Evolutionary conservation across 768 basidiomycete species (phyloP).

Genomic region (Peribolospora baueri): DNA sequence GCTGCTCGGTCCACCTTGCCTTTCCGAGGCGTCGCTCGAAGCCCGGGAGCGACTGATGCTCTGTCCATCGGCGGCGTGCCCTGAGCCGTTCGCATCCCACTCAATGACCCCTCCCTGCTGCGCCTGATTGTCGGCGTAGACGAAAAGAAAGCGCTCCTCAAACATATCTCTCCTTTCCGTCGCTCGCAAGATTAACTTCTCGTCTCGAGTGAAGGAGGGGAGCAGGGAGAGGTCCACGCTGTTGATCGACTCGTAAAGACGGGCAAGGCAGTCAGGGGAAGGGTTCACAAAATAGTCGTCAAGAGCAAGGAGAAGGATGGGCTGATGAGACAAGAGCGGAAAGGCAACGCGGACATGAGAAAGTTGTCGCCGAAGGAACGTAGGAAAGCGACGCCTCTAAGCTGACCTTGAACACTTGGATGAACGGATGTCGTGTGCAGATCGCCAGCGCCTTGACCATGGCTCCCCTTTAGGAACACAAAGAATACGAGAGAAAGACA

Average conservation of each 20-base stretch:
- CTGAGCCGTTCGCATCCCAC: no score
- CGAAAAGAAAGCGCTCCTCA: constrained; percentile 42
- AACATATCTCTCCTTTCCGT: constrained; percentile 84
- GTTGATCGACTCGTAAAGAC: constrained; percentile 80
- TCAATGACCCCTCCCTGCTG: no score
- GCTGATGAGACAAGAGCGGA: constrained; percentile 27
- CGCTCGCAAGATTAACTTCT: constrained; percentile 68
- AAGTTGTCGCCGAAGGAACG: no score
- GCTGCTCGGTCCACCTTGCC: no score
- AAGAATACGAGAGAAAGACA: background rate
- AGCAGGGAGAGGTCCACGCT: constrained; percentile 62
- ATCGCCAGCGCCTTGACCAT: constrained; percentile 85
- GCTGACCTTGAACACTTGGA: constrained; percentile 78
- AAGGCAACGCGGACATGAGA: background rate
- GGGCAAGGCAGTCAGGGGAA: constrained; percentile 66
- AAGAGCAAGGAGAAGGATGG: constrained; percentile 72
- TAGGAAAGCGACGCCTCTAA: background rate
- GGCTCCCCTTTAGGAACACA: constrained; percentile 39
- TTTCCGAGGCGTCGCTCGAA: no score
- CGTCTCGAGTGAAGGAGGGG: constrained; percentile 50
- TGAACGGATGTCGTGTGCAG: constrained; percentile 75
- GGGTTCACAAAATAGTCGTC: constrained; percentile 83
- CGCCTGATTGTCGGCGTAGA: no score
- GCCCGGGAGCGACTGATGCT: no score
- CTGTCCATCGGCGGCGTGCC: no score